These are phyloP conservation scores for Phialophora macrospora DNA, from an alignment of 2,329 filamentous ascomycete species.

Conservation along the genomic window DNA sequence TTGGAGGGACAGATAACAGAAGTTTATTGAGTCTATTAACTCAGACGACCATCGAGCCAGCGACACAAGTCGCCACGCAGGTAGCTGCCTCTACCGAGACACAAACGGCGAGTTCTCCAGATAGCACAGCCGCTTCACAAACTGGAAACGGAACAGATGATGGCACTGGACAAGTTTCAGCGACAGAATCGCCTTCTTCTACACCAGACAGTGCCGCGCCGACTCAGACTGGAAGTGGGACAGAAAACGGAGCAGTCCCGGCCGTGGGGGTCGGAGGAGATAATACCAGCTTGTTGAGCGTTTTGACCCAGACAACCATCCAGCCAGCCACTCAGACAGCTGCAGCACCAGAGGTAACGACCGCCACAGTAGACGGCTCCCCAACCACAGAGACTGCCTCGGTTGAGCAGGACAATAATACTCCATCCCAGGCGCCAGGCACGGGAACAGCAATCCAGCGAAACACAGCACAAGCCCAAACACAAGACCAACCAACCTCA, in stretches of 20 bases:
- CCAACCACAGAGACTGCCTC: neutral
- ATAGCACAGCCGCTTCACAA: neutral
- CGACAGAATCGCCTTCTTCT: neutral
- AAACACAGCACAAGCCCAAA: constrained; percentile 3
- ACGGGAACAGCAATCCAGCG: constrained; percentile 21
- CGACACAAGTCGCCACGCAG: constrained; percentile 3
- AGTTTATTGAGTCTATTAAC: constrained; percentile 34
- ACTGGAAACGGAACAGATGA: neutral
- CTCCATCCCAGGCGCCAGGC: neutral
- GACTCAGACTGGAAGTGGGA: constrained; percentile 22
- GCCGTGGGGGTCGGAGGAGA: constrained; percentile 33
- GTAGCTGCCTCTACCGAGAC: neutral
- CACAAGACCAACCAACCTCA: constrained; percentile 14
- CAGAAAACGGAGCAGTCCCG: constrained; percentile 35
- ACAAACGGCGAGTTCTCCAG: neutral
- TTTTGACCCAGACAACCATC: constrained; percentile 29
- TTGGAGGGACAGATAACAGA: constrained; percentile 31
- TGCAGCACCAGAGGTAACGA: neutral
- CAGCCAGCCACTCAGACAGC: constrained; percentile 5
- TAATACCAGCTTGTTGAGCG: constrained; percentile 31
- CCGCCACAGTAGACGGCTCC: neutral
- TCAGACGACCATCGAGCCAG: constrained; percentile 18
- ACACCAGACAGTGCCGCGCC: neutral
- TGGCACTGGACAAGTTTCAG: neutral
- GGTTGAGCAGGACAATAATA: neutral